phyloP scores from a whole-genome alignment of 768 basidiomycete species.

The Fomitopsis pulvina region DNA sequence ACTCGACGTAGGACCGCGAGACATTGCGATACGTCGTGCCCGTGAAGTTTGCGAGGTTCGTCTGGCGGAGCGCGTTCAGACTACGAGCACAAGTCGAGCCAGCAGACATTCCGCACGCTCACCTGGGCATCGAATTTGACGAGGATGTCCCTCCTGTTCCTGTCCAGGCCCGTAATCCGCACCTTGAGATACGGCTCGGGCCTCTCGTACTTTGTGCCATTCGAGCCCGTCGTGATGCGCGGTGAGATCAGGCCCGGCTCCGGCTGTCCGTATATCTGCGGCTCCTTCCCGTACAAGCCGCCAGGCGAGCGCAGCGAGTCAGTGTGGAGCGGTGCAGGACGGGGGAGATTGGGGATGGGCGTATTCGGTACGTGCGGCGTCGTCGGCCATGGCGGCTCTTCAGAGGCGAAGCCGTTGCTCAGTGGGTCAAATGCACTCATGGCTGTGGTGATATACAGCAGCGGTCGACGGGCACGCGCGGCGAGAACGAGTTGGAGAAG shows the following conservation, averaged over 20 bases:
- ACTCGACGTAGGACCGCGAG: conserved; percentile 91
- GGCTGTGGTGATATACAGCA: not conserved
- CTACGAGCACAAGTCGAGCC: not conserved
- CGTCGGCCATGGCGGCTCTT: conserved; percentile 71
- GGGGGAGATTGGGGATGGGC: conserved; percentile 65
- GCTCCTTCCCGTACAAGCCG: conserved; percentile 69
- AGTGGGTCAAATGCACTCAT: conserved; percentile 69
- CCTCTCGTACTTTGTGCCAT: conserved; percentile 69
- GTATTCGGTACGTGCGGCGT: conserved; percentile 69
- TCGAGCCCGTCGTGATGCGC: conserved; percentile 51
- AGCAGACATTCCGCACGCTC: conserved; percentile 16
- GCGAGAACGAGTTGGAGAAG: not conserved
- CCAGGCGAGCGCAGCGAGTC: conserved; percentile 43
- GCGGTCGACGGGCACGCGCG: not conserved
- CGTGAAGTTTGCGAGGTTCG: conserved; percentile 88
- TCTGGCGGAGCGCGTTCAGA: conserved; percentile 39
- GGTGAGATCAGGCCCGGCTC: conserved; percentile 81
- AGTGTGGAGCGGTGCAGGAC: conserved; percentile 42
- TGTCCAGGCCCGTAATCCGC: conserved; percentile 84
- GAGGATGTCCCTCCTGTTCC: conserved; percentile 92
- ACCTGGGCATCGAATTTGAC: conserved; percentile 95
- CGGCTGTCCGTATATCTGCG: conserved; percentile 84
- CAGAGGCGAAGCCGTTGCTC: conserved; percentile 44
- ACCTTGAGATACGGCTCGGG: conserved; percentile 82
- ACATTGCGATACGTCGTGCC: conserved; percentile 89